phyloP scores from a whole-genome alignment of 306 rosid genomes.

The Gillenia trifoliata region DNA sequence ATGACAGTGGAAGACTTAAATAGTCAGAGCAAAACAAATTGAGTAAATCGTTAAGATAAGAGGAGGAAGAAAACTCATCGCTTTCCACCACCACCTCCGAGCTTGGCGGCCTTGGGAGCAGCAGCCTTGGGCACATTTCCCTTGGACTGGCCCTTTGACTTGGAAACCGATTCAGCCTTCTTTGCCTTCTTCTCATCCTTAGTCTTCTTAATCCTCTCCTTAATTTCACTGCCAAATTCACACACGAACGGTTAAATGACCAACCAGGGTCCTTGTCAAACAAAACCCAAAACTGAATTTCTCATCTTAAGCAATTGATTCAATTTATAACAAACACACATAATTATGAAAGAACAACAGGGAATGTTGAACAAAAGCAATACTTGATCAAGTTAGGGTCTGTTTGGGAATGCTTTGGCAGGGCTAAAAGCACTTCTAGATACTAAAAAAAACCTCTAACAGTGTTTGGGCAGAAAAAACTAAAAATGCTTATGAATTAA shows the following conservation, averaged over 20 bases:
- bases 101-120: slow-evolving; percentile 40
- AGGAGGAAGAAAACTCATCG: slow-evolving; percentile 20
- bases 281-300: background rate
- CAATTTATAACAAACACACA: too few relatives aligned
- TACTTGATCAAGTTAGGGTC: too few relatives aligned
- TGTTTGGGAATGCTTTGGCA: too few relatives aligned
- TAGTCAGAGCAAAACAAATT: background rate
- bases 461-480: too few relatives aligned
- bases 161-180: slow-evolving; percentile 37
- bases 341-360: too few relatives aligned
- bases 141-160: slow-evolving; percentile 31
- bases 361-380: too few relatives aligned
- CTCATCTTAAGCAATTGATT: too few relatives aligned
- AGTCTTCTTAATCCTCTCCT: slow-evolving; percentile 47
- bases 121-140: slow-evolving; percentile 30
- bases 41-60: background rate
- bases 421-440: too few relatives aligned
- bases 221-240: slow-evolving; percentile 30
- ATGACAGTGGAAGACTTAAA: background rate
- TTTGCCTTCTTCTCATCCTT: slow-evolving; percentile 50
- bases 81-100: slow-evolving; percentile 56
- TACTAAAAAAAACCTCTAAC: too few relatives aligned
- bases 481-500: too few relatives aligned
- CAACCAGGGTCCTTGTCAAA: background rate
- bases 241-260: background rate